phyloP scores from a whole-genome alignment of 306 rosid species.

The Prunus mira region DNA sequence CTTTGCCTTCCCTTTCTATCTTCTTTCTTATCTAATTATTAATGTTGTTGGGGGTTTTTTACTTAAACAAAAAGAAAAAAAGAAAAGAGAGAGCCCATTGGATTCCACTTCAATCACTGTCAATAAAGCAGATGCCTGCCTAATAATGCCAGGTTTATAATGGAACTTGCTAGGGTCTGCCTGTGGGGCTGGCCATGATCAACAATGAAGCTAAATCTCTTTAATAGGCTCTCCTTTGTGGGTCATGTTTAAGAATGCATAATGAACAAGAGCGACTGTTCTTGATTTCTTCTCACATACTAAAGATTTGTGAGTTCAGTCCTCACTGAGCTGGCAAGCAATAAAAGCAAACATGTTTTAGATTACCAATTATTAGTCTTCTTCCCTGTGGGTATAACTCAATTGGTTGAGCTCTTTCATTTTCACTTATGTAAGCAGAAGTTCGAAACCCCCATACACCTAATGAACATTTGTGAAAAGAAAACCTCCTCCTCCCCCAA shows the following conservation, averaged over 20 bases:
- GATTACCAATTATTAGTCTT: too few relatives aligned
- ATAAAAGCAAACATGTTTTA: neutral
- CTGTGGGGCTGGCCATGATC: neutral
- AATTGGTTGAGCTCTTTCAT: too few relatives aligned
- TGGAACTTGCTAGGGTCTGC: conserved; percentile 19
- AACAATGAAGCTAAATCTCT: conserved; percentile 5
- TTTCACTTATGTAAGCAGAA: too few relatives aligned
- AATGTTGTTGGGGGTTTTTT: neutral
- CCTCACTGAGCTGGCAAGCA: conserved; percentile 37
- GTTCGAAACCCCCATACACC: too few relatives aligned
- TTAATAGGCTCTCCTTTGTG: conserved; percentile 14
- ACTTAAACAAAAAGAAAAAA: neutral
- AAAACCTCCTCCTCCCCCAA: too few relatives aligned
- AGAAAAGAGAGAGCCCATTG: conserved; percentile 18
- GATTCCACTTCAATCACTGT: conserved; percentile 62
- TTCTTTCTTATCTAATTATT: conserved; percentile 18
- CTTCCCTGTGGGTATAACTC: accelerated
- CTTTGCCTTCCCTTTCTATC: conserved; percentile 15
- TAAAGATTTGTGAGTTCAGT: neutral
- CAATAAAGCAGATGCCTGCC: conserved; percentile 30
- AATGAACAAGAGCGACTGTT: conserved; percentile 1
- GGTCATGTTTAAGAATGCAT: conserved; percentile 31
- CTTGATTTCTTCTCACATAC: conserved; percentile 24
- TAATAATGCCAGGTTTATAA: conserved; percentile 37
- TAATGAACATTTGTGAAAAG: too few relatives aligned